Evolutionary conservation across 345 rosid genomes (phyloP).

Genomic region (Pistacia vera): DNA sequence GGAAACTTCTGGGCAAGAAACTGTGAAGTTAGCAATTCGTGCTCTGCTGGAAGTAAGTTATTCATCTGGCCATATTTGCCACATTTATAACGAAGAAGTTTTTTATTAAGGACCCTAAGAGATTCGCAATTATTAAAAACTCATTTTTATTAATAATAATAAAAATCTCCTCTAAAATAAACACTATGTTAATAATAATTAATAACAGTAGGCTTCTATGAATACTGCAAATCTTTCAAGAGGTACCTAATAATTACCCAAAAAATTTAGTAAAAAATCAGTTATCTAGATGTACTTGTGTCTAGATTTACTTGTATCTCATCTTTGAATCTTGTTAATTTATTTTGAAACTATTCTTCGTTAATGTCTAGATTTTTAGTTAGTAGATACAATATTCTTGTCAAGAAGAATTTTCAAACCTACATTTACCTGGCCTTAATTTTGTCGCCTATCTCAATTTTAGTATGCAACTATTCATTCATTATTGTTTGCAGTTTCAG

Average conservation of each 20-base stretch:
- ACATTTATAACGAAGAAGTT: too few relatives aligned
- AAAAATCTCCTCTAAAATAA: too few relatives aligned
- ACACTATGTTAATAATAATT: too few relatives aligned
- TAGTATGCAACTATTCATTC: not conserved
- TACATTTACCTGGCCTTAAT: not conserved
- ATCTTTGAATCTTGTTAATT: not conserved
- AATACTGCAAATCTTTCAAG: too few relatives aligned
- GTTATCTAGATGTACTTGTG: not conserved
- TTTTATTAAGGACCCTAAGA: too few relatives aligned
- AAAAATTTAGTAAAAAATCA: too few relatives aligned
- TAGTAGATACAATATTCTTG: not conserved
- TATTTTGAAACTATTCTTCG: not conserved
- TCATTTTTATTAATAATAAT: too few relatives aligned
- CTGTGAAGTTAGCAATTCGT: conserved; percentile 87
- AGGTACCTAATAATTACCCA: too few relatives aligned
- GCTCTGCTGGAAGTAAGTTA: conserved; percentile 85
- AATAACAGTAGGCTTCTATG: too few relatives aligned
- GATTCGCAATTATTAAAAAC: too few relatives aligned
- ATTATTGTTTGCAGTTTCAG: not conserved
- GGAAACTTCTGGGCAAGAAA: conserved; percentile 86
- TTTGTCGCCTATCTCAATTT: not conserved
- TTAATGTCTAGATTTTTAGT: not conserved
- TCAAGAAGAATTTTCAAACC: not conserved
- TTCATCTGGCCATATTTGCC: not conserved
- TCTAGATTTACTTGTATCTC: not conserved